Evolutionary conservation across 495 filamentous ascomycete species (phyloP), one percentile per base, ranked within the genome.

Genomic region (Penicillium egyptiacum): DNA sequence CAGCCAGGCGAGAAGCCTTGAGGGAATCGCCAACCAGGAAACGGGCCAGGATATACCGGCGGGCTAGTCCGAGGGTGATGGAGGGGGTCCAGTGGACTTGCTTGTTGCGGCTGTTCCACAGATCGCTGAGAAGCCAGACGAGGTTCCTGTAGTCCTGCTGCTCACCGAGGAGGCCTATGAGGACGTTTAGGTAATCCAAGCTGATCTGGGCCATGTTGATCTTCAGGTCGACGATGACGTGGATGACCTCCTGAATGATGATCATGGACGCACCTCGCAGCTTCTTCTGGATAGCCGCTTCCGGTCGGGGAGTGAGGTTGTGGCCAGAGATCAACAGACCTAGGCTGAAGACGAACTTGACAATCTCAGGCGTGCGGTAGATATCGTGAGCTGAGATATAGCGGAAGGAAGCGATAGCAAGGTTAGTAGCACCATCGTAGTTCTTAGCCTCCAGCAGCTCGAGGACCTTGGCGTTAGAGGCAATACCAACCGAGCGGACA

Each of bases 81-180:
- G 55, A 41, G 14, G 59, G 56, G 33, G 53, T 59, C 53, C 65
- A 68, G 41, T 57, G 46, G 43, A 19, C 22, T 30, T 64, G 66
- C 43, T 61, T 50, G 39, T 73, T 69, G 55, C 73, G 73, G 53
- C 55, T 66, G 48, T 63, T 59, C 73, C 71, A 74, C 30, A 76
- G 67, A 1, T 67, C 40, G 28, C 58, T 59, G 12, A 76, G 64
- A 2, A 74, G 49, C 70, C 71, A 74, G 17, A 69, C 67, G 8
- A 76, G 66, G 50, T 53, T 71, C 51, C 68, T 66, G 65, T 73
- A 75, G 40, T 75, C 72, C 31, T 73, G 53, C 17, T 74, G 65
- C 45, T 73, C 69, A 28, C 70, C 71, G 5, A 76, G 70, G 7
- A 73, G 43, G 23, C 61, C 63, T 33, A 73, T 74, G 11, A 74